phyloP scores from a whole-genome alignment of 495 filamentous ascomycete genomes.

The Immersiella caudata region DNA sequence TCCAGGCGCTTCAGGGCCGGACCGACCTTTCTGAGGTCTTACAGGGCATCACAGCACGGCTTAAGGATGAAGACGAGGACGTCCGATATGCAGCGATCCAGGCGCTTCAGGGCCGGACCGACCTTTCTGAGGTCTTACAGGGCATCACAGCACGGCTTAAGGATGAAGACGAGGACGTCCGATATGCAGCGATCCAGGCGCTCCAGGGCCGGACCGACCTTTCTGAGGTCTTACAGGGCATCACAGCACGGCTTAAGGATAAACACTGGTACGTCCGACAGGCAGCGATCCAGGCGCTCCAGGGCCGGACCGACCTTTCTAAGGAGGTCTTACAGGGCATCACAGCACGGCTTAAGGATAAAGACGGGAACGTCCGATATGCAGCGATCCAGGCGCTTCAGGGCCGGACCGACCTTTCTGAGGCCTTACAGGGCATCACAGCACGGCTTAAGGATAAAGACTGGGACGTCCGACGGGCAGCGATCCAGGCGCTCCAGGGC shows the following conservation, averaged over 20 bases:
- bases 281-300: slow-evolving; percentile 14
- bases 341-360: slow-evolving; percentile 23
- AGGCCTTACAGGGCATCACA: slow-evolving; percentile 19
- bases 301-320: slow-evolving; percentile 11
- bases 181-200: slow-evolving; percentile 18
- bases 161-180: slow-evolving; percentile 12
- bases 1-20: slow-evolving; percentile 11
- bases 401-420: slow-evolving; percentile 10
- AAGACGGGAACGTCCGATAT: slow-evolving; percentile 7
- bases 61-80: slow-evolving; percentile 20
- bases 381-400: slow-evolving; percentile 15
- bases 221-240: slow-evolving; percentile 13
- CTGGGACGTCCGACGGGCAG: no score
- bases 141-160: slow-evolving; percentile 13
- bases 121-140: slow-evolving; percentile 17
- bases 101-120: slow-evolving; percentile 1
- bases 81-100: neutral
- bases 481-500: no score
- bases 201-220: slow-evolving; percentile 7
- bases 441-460: slow-evolving; percentile 3
- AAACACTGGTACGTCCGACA: slow-evolving; percentile 3
- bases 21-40: slow-evolving; percentile 10
- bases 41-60: slow-evolving; percentile 17
- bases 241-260: slow-evolving; percentile 15
- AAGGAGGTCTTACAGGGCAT: slow-evolving; percentile 21